These are phyloP conservation scores for Scytalidium sp. DNA, from an alignment of 2,329 filamentous ascomycete species.

Conservation along the genomic window DNA sequence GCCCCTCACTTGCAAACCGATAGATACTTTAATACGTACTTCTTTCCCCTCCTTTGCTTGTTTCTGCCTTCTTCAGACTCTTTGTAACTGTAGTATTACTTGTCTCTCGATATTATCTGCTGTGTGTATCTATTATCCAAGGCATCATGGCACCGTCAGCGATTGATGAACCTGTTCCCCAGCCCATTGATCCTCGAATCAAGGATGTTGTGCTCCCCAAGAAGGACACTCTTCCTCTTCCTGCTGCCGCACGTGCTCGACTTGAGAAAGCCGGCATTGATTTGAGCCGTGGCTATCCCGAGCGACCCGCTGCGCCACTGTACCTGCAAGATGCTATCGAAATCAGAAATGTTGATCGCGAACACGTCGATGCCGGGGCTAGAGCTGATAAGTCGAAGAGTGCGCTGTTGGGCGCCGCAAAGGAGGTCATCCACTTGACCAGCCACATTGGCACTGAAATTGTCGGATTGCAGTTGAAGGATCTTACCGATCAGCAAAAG, in stretches of 20 bases:
- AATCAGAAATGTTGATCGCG: conserved; percentile 55
- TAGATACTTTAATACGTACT: not conserved
- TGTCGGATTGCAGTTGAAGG: conserved; percentile 30
- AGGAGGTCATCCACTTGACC: conserved; percentile 53
- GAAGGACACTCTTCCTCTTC: conserved; percentile 64
- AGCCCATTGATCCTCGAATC: conserved; percentile 59
- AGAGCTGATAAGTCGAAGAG: conserved; percentile 65
- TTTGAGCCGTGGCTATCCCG: conserved; percentile 68
- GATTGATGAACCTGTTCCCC: conserved; percentile 33
- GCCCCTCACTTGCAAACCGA: no score
- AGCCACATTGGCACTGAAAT: conserved; percentile 34
- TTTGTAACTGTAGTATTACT: not conserved
- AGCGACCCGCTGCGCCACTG: conserved; percentile 63
- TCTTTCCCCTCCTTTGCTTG: not conserved
- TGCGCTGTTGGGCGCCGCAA: conserved; percentile 56
- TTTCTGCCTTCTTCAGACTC: not conserved
- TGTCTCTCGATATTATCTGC: not conserved
- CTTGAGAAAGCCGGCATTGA: conserved; percentile 69
- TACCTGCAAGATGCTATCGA: conserved; percentile 68
- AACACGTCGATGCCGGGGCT: conserved; percentile 57
- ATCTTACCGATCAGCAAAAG: conserved; percentile 30
- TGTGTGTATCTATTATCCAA: not conserved
- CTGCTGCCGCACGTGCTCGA: conserved; percentile 51
- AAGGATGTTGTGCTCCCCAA: conserved; percentile 58
- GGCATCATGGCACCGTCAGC: conserved; percentile 40